These are phyloP conservation scores for Scortechinia acanthostroma DNA, from an alignment of 2,329 filamentous ascomycete genomes.

Conservation along the genomic window DNA sequence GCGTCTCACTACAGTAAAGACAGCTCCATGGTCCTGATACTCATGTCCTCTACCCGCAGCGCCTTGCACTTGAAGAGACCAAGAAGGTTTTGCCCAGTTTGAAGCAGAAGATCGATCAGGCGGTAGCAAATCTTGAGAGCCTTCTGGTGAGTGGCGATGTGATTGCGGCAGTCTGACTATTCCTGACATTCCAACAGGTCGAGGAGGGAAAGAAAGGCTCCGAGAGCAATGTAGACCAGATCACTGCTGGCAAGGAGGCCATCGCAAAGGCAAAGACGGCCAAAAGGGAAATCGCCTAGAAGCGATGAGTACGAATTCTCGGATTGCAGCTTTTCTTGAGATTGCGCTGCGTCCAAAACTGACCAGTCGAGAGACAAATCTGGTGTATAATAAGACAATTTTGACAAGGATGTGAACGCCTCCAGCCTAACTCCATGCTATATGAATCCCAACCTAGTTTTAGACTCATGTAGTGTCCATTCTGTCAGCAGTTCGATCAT, in stretches of 20 bases:
- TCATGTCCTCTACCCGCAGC: too few species aligned
- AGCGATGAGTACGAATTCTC: background rate
- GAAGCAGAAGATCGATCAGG: conserved; percentile 62
- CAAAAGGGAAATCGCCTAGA: conserved; percentile 24
- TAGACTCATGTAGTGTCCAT: conserved; percentile 55
- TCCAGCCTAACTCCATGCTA: background rate
- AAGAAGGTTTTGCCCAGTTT: conserved; percentile 73
- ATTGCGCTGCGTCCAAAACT: background rate
- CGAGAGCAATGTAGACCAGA: conserved; percentile 26
- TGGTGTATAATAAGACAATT: too few species aligned
- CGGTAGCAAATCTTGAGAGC: conserved; percentile 68
- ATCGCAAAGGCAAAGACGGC: conserved; percentile 25
- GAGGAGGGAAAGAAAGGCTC: conserved; percentile 27
- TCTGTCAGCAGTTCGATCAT: conserved; percentile 39
- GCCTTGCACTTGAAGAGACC: conserved; percentile 71
- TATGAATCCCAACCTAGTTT: conserved; percentile 5
- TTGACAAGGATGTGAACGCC: background rate
- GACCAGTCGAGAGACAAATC: background rate
- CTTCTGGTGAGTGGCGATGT: conserved; percentile 41
- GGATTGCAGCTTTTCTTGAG: too few species aligned
- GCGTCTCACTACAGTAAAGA: background rate
- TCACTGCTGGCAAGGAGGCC: conserved; percentile 29
- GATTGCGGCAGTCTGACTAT: conserved; percentile 47
- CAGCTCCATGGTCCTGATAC: background rate
- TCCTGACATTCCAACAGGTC: conserved; percentile 27